These are phyloP conservation scores for Cordyceps javanica DNA, from an alignment of 2,329 filamentous ascomycete species.

Conservation along the genomic window DNA sequence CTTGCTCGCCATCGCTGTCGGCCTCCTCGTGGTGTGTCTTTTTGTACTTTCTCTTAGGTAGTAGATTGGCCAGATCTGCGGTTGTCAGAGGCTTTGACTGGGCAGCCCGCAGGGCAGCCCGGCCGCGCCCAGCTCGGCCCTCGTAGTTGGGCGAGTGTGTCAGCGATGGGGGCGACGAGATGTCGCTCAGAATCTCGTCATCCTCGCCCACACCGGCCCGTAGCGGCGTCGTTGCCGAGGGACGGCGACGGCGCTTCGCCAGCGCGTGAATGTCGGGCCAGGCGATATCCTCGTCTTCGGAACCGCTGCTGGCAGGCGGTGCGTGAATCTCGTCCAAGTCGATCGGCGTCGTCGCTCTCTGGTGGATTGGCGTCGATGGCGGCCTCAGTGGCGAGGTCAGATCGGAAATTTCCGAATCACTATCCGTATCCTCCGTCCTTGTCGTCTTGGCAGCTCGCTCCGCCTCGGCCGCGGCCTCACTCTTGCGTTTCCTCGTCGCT, in stretches of 20 bases:
- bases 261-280: constrained; percentile 50
- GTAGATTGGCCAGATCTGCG: constrained; percentile 46
- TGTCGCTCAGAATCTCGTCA: constrained; percentile 37
- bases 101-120: constrained; percentile 23
- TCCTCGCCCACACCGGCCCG: constrained; percentile 23
- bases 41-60: constrained; percentile 46
- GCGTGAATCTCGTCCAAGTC: constrained; percentile 46
- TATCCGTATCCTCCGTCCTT: constrained; percentile 18
- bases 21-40: constrained; percentile 38
- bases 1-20: constrained; percentile 40
- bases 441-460: constrained; percentile 1
- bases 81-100: constrained; percentile 43
- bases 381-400: constrained; percentile 30
- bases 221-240: constrained; percentile 31
- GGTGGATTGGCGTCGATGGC: constrained; percentile 19
- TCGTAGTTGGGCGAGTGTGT: constrained; percentile 59
- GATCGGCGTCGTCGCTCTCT: constrained; percentile 36
- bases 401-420: constrained; percentile 33
- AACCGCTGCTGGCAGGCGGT: constrained; percentile 49
- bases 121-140: constrained; percentile 21
- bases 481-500: constrained; percentile 52
- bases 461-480: constrained; percentile 26
- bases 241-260: constrained; percentile 39
- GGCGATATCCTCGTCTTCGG: constrained; percentile 34
- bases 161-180: constrained; percentile 59